A percentile compares a stretch with the other conserved stretches of the same genome.
phyloP scores from a whole-genome alignment of 192 early-diverging fungal species.

The Ramicandelaber brevisporus region DNA sequence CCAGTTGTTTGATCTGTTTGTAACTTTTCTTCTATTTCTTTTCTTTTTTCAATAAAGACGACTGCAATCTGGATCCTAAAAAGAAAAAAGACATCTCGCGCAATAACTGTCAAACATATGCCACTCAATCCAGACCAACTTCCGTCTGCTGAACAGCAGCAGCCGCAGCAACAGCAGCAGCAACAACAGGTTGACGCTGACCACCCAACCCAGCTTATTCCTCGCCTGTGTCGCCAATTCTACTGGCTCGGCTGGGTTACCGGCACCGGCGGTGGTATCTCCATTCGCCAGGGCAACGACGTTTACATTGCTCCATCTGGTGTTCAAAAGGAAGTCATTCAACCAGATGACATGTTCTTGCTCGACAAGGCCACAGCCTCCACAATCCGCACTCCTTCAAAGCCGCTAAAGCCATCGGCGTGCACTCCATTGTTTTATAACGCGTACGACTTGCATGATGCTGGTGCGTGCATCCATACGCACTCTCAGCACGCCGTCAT shows the following conservation, averaged over 20 bases:
- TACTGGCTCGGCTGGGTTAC: conserved; percentile 88
- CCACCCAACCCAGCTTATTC: conserved; percentile 71
- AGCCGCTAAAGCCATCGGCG: conserved; percentile 53
- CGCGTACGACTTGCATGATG: conserved; percentile 58
- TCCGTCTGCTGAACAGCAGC: too few species aligned
- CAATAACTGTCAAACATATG: too few species aligned
- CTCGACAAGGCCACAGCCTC: conserved; percentile 26
- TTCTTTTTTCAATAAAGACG: too few species aligned
- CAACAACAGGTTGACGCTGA: too few species aligned
- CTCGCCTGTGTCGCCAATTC: conserved; percentile 71
- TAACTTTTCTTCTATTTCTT: too few species aligned
- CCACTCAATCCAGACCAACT: too few species aligned
- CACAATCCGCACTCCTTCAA: conserved; percentile 38
- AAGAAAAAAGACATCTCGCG: too few species aligned
- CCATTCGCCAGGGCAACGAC: conserved; percentile 40
- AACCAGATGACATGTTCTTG: conserved; percentile 64
- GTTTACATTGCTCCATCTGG: conserved; percentile 82
- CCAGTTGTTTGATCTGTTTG: too few species aligned
- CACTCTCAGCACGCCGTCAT: conserved; percentile 92
- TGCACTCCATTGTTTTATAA: conserved; percentile 93
- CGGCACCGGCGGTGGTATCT: conserved; percentile 80
- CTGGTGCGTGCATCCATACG: conserved; percentile 85
- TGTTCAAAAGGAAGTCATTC: conserved; percentile 88
- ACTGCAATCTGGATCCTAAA: too few species aligned
- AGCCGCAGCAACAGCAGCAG: too few species aligned